Evolutionary conservation across 805 yeast genomes (phyloP).

Genomic region (Tetrapisispora iriomotensis): DNA sequence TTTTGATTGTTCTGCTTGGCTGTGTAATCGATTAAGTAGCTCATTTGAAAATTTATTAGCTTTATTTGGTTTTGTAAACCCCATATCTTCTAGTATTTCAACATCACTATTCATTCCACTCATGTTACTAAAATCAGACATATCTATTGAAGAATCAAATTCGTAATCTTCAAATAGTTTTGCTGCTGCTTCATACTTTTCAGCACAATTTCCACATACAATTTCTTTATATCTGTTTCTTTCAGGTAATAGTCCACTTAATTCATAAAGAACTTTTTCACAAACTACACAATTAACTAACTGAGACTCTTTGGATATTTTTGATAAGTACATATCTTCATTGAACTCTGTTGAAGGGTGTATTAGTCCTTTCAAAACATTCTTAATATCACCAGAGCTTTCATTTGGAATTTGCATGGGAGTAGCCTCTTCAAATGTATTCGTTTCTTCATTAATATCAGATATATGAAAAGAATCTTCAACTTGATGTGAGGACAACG

Average conservation of each 20-base stretch:
- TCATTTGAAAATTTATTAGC: conserved; percentile 25
- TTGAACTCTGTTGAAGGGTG: conserved; percentile 6
- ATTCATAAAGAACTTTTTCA: conserved; percentile 57
- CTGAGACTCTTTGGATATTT: conserved; percentile 10
- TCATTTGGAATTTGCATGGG: background rate
- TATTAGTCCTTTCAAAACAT: conserved; percentile 14
- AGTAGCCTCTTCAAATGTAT: background rate
- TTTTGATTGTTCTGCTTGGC: conserved; percentile 16
- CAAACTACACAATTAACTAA: conserved; percentile 51
- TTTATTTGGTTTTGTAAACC: background rate
- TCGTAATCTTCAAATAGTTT: conserved; percentile 34
- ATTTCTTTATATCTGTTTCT: conserved; percentile 38
- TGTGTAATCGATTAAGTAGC: conserved; percentile 25
- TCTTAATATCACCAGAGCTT: conserved; percentile 1
- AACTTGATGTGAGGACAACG: conserved; percentile 7
- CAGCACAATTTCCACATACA: conserved; percentile 55
- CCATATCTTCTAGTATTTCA: conserved; percentile 3
- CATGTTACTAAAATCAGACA: conserved; percentile 6
- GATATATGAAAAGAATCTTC: conserved; percentile 1
- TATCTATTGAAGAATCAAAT: conserved; percentile 22
- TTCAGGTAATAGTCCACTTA: conserved; percentile 29
- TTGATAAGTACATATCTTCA: conserved; percentile 17
- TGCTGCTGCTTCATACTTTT: conserved; percentile 42
- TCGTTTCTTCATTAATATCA: background rate
- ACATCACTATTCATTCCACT: conserved; percentile 10